These are phyloP conservation scores for Neurospora sp. DNA, from an alignment of 2,329 filamentous ascomycete species.

Conservation along the genomic window DNA sequence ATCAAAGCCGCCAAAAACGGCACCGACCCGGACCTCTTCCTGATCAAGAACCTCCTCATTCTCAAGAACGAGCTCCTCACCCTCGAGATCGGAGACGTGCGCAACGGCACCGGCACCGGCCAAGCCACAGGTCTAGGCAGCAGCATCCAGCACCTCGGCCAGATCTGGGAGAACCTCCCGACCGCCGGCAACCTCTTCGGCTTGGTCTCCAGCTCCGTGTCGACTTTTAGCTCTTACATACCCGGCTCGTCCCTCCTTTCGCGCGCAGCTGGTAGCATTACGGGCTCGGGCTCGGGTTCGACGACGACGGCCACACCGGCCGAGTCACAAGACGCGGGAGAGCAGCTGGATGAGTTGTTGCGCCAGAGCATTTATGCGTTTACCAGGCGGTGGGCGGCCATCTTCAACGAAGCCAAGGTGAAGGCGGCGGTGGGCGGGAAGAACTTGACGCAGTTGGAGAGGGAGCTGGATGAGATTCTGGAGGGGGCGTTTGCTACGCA, in stretches of 20 bases:
- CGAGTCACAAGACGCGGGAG: conserved; percentile 45
- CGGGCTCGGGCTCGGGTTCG: conserved; percentile 4
- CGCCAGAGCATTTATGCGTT: conserved; percentile 54
- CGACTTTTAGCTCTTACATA: conserved; percentile 45
- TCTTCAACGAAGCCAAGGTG: conserved; percentile 40
- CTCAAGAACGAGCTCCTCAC: conserved; percentile 94
- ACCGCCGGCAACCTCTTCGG: conserved; percentile 44
- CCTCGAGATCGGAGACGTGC: conserved; percentile 75
- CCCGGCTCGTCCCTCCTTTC: conserved; percentile 42
- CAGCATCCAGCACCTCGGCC: conserved; percentile 51
- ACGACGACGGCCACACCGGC: conserved; percentile 10
- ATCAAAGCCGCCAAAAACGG: conserved; percentile 43
- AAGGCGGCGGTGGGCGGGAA: conserved; percentile 35
- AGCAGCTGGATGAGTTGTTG: conserved; percentile 53
- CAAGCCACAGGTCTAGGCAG: conserved; percentile 23
- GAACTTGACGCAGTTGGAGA: conserved; percentile 42
- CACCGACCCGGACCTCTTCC: conserved; percentile 76
- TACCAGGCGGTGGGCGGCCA: conserved; percentile 47
- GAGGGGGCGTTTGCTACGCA: conserved; percentile 48
- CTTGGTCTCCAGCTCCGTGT: conserved; percentile 33
- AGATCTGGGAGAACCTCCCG: conserved; percentile 51
- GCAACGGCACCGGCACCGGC: conserved; percentile 25
- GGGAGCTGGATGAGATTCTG: conserved; percentile 47
- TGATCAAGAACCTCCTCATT: conserved; percentile 88
- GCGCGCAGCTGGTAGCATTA: conserved; percentile 15